Evolutionary conservation across 225 moss, liverwort and hornwort genomes (phyloP).

Genomic region (Marchantia paleacea): DNA sequence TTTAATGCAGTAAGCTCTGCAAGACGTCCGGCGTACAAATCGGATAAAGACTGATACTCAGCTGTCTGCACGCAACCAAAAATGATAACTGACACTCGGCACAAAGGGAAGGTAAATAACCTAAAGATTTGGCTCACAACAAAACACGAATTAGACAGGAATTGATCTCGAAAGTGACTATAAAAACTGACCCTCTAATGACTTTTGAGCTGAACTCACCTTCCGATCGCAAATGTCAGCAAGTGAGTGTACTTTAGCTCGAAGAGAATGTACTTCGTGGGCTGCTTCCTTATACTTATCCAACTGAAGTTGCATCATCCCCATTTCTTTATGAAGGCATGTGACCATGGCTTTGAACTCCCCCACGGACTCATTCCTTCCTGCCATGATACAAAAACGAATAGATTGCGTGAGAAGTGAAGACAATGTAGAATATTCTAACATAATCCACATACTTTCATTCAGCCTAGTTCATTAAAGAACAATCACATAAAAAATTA

Average conservation of each 20-base stretch:
- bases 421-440: no score
- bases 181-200: neutral
- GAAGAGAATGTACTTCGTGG: constrained; percentile 74
- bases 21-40: constrained; percentile 54
- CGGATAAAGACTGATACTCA: constrained; percentile 60
- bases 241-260: constrained; percentile 75
- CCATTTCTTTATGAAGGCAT: constrained; percentile 88
- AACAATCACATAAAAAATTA: neutral
- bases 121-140: neutral
- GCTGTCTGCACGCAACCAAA: constrained; percentile 46
- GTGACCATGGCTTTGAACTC: constrained; percentile 84
- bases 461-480: neutral
- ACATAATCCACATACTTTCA: neutral
- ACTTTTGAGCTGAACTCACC: constrained; percentile 35
- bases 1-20: constrained; percentile 54
- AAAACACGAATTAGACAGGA: neutral
- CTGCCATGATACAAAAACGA: constrained; percentile 34
- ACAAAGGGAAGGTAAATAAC: neutral
- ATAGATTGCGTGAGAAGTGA: neutral
- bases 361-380: constrained; percentile 71
- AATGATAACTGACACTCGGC: no score
- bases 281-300: constrained; percentile 83
- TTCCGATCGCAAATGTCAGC: constrained; percentile 72
- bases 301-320: constrained; percentile 78
- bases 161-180: neutral